Percentiles rank a stretch among this genome's conserved stretches.
Conservation (phyloP, 2,329 filamentous ascomycete species). For the Claviceps pusilla region DNA sequence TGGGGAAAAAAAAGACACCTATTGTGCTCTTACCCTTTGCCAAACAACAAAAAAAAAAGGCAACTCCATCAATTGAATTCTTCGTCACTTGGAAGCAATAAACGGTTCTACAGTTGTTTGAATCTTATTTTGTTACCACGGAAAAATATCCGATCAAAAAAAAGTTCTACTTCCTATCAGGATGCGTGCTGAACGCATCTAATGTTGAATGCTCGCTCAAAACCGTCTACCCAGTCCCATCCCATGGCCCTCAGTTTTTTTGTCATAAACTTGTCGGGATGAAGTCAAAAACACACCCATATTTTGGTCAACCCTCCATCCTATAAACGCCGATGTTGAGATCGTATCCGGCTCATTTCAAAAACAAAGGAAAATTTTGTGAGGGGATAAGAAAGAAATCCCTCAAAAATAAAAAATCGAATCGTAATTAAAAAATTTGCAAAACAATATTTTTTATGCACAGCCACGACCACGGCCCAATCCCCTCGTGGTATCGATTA, state of each 20-base stretch:
- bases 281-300: constrained; percentile 19
- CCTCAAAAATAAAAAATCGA: constrained; percentile 10
- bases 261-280: constrained; percentile 19
- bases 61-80: not conserved
- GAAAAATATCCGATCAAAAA: constrained; percentile 8
- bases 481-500: constrained; percentile 7
- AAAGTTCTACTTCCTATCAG: constrained; percentile 15
- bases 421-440: constrained; percentile 14
- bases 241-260: constrained; percentile 15
- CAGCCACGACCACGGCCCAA: constrained; percentile 3
- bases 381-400: not conserved
- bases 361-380: constrained; percentile 13
- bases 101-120: not conserved
- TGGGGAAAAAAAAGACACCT: too few species aligned
- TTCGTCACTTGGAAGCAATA: constrained; percentile 1
- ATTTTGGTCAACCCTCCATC: constrained; percentile 17
- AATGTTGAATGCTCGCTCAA: constrained; percentile 26
- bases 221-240: constrained; percentile 9
- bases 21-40: too few species aligned
- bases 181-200: constrained; percentile 18
- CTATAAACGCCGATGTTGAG: constrained; percentile 44
- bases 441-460: constrained; percentile 13
- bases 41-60: constrained; percentile 6
- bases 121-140: constrained; percentile 11
- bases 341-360: constrained; percentile 31